Base-by-base conservation (phyloP, 345 rosid genomes). In the Cardamine chenopodiifolia region DNA sequence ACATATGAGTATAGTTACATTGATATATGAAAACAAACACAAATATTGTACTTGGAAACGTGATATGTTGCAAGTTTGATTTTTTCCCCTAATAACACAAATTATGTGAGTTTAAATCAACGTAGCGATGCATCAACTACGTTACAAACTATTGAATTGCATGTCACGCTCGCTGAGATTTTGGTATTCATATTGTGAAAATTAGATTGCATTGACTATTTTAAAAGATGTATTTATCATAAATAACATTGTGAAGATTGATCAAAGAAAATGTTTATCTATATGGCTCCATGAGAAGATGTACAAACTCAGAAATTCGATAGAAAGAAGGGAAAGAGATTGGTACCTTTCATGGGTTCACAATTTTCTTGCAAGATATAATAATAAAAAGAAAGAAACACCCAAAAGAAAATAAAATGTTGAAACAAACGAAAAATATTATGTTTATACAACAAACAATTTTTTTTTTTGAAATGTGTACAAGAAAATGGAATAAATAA, bases 291-390 rank as follows among this genome's bases (percentile, higher is more conserved):
- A 70, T 31, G 18, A 47, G 49, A n/a, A 47, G 48, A 48, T 47
- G 12, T 23, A 7, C 5, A 18, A 50, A 62, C 13, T 37, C 28
- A 42, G 1, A 29, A 26, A 19, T 5, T 23, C 26, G 10, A 29
- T 6, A 32, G 8, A 34, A 28, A 18, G 3, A 44, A 57, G 31
- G 47, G 69, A 62, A 23, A 8, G 65, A 70, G 19, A 25, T 22
- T 70, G 71, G 75, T 76, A 76, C 80, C 80, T 70, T 65, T 45
- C 80, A 76, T 76, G 66, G 50, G 20, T 50, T 75, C 56, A 58
- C 73, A 75, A 22, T 39, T 40, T 22, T 29, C 29, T 75, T 42
- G 64, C 69, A 52, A 54, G 9, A 22, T 18, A 12, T 37, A 49
- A 40, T 15, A 47, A 57, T n/a, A 61, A 67, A 42, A 15, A 4